Evolutionary conservation across 371 early-diverging fungal species (phyloP).

Genomic region (Lichtheimia ornata): DNA sequence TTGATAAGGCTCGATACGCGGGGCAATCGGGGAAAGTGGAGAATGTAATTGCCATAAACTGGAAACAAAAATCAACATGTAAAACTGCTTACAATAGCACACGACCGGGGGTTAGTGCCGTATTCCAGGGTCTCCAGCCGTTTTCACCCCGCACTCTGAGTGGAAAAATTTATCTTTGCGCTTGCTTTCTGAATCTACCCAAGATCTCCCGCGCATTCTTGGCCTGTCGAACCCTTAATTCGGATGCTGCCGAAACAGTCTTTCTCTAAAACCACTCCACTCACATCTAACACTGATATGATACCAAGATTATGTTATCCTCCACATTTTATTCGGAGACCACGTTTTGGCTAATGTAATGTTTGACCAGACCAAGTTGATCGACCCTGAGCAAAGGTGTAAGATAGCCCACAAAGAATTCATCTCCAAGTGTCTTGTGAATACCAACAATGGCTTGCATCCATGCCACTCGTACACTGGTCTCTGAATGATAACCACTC

Average conservation of each 20-base stretch:
- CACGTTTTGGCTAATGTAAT: conserved; percentile 11
- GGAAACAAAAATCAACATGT: no score
- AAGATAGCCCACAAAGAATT: conserved; percentile 18
- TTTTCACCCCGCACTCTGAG: neutral
- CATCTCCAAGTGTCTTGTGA: conserved; percentile 23
- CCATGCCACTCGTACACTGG: conserved; percentile 26
- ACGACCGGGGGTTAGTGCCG: no score
- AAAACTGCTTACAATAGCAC: no score
- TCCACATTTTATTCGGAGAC: conserved; percentile 1
- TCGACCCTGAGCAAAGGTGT: conserved; percentile 20
- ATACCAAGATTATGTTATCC: neutral
- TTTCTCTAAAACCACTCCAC: neutral
- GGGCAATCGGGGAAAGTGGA: conserved; percentile 7
- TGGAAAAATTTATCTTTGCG: neutral
- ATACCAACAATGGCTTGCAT: conserved; percentile 30
- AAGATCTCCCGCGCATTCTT: conserved; percentile 2
- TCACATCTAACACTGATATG: neutral
- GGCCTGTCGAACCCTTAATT: neutral
- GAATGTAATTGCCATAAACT: neutral
- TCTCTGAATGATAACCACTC: conserved; percentile 23
- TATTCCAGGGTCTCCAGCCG: no score
- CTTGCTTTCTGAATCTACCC: conserved; percentile 1
- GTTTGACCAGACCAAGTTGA: conserved; percentile 21
- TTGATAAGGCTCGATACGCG: conserved; percentile 1
- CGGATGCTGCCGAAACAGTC: neutral